These are phyloP conservation scores for Scytalidium sp. DNA, from an alignment of 2,329 filamentous ascomycete genomes.

Conservation along the genomic window DNA sequence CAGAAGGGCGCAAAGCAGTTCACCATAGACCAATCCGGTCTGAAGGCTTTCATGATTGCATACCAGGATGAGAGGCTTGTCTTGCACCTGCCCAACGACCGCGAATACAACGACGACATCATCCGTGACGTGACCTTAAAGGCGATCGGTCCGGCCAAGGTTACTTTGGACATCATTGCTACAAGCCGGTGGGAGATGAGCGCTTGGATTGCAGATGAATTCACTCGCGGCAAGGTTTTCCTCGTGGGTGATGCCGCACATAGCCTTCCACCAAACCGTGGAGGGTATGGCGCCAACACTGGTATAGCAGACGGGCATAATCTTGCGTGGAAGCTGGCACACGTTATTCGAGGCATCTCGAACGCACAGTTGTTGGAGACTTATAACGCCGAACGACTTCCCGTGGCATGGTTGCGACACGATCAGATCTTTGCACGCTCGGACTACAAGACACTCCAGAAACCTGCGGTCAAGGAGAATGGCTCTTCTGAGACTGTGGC, in stretches of 20 bases:
- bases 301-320: slow-evolving; percentile 37
- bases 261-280: slow-evolving; percentile 42
- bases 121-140: no score
- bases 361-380: slow-evolving; percentile 28
- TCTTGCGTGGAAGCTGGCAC: slow-evolving; percentile 39
- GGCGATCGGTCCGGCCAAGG: slow-evolving; percentile 27
- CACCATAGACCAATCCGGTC: no score
- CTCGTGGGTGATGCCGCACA: slow-evolving; percentile 49
- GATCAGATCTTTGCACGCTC: slow-evolving; percentile 7
- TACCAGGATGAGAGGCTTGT: slow-evolving; percentile 24
- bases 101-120: slow-evolving; percentile 18
- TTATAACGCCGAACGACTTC: slow-evolving; percentile 36
- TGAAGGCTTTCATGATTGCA: slow-evolving; percentile 23
- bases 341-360: slow-evolving; percentile 25
- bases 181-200: slow-evolving; percentile 30
- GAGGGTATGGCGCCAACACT: slow-evolving; percentile 39
- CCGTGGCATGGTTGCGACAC: slow-evolving; percentile 24
- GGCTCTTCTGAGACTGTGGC: no score
- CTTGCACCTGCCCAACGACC: slow-evolving; percentile 26
- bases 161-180: slow-evolving; percentile 29
- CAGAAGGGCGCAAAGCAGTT: no score
- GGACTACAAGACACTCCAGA: slow-evolving; percentile 12
- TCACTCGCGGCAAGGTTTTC: slow-evolving; percentile 29
- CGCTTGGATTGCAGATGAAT: slow-evolving; percentile 24
- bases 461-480: no score